Evolutionary conservation across 2,329 filamentous ascomycete species (phyloP).

Genomic region (Arthroderma sp.): DNA sequence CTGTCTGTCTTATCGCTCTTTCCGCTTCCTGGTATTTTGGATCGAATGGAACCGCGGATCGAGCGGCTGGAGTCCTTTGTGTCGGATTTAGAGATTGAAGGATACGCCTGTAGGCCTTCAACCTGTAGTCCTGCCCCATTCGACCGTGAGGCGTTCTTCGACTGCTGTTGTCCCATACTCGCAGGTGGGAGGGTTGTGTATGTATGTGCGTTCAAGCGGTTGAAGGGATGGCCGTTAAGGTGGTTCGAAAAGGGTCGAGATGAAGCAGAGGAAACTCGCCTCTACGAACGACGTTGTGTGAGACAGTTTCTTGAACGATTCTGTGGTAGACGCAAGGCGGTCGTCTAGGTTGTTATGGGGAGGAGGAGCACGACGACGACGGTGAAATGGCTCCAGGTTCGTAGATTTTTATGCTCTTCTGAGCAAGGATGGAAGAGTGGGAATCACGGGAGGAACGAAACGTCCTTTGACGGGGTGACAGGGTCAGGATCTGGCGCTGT

Average conservation of each 20-base stretch:
- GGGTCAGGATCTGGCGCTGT: background rate
- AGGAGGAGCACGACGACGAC: slow-evolving; percentile 7
- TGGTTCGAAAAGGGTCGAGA: slow-evolving; percentile 16
- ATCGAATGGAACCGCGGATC: slow-evolving; percentile 65
- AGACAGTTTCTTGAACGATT: slow-evolving; percentile 12
- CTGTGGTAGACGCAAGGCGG: slow-evolving; percentile 9
- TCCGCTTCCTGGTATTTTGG: slow-evolving; percentile 58
- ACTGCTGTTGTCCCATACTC: slow-evolving; percentile 42
- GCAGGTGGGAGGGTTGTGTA: background rate
- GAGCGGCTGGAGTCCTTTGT: slow-evolving; percentile 87
- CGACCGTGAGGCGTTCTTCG: slow-evolving; percentile 44
- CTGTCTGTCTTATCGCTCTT: slow-evolving; percentile 53
- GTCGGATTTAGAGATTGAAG: slow-evolving; percentile 82
- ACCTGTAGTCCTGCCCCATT: slow-evolving; percentile 33
- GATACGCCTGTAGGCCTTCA: slow-evolving; percentile 67
- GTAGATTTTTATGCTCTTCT: slow-evolving; percentile 10
- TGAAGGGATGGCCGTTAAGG: slow-evolving; percentile 10
- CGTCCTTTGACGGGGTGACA: background rate
- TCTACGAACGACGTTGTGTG: slow-evolving; percentile 13
- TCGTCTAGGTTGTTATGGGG: slow-evolving; percentile 13
- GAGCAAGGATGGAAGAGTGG: slow-evolving; percentile 7
- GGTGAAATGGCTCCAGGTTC: slow-evolving; percentile 13
- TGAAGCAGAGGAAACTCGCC: slow-evolving; percentile 16
- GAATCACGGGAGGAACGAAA: background rate
- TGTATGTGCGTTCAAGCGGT: too few relatives aligned